Conservation (phyloP, 768 basidiomycete genomes). For the Leccinellum albellum region DNA sequence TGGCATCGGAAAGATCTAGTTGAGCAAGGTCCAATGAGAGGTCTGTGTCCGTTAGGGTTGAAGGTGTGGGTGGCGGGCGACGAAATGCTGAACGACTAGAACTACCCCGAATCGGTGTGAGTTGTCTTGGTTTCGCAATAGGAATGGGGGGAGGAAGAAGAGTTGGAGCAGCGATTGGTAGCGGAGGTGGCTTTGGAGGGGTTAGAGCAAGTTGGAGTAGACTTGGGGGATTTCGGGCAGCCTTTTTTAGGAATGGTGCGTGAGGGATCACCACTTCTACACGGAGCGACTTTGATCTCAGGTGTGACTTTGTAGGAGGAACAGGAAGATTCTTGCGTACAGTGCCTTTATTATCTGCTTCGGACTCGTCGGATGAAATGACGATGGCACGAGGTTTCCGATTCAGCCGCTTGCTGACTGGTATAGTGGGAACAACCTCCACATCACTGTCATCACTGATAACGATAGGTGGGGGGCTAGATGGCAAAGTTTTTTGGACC, state of each 20-base stretch:
- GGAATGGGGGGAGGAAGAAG: constrained; percentile 8
- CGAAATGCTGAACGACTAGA: constrained; percentile 33
- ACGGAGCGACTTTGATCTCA: constrained; percentile 18
- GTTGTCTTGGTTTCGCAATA: constrained; percentile 47
- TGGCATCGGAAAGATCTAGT: constrained; percentile 46
- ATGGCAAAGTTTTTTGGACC: neutral
- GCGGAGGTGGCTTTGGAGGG: constrained; percentile 2
- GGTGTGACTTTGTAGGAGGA: constrained; percentile 9
- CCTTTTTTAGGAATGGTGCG: constrained; percentile 23
- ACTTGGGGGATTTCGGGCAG: constrained; percentile 12
- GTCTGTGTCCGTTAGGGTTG: constrained; percentile 52
- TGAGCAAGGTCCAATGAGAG: constrained; percentile 31
- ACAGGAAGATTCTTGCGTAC: constrained; percentile 2
- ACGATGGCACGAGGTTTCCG: constrained; percentile 24
- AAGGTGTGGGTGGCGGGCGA: constrained; percentile 50
- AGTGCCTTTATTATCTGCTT: constrained; percentile 25
- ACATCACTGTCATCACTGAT: constrained; percentile 30
- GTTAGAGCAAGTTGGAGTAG: neutral
- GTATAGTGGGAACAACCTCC: constrained; percentile 23
- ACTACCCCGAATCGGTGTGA: constrained; percentile 62
- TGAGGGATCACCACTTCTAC: constrained; percentile 44
- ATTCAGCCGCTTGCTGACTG: constrained; percentile 8
- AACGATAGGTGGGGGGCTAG: constrained; percentile 13
- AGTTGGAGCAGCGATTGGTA: constrained; percentile 1
- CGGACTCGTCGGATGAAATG: constrained; percentile 50